Evolutionary conservation across 1,139 yeast species (phyloP), one percentile per base, ranked within the genome.

Genomic region (Meyerozyma carpophila): DNA sequence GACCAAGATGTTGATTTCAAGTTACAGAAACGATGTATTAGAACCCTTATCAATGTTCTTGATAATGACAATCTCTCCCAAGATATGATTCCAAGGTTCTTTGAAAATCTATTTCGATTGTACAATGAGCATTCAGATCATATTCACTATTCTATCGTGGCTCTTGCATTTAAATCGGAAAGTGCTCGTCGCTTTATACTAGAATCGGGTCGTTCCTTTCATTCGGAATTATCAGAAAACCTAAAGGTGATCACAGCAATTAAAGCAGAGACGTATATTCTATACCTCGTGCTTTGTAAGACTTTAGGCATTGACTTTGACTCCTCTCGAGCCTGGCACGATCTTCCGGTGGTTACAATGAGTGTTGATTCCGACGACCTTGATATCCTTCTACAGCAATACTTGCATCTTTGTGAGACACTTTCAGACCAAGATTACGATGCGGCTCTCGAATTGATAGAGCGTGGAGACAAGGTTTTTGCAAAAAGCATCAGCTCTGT

Each of bases 111-210:
- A 11, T 7, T 11, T n/a, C 11, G 3, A 3, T 4, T n/a, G 11
- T 27, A 3, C 13, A 27, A 10, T 27, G 29, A 27, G 7, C 13
- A 78, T 10, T 26, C 65, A 2, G 38, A 53, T 0, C 59, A 61
- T 16, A 48, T 63, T 3, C 27, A 61, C 54, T 37, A 60, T 59
- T 37, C 49, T 41, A 44, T 67, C 42, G 60, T 66, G 50, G 68
- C 66, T 32, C 68, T 70, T 41, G 71, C 66, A 3, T 53, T 68
- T 1, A 63, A 80, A 37, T 59, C 69, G 27, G 50, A 58, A 25
- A 55, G 54, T 26, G 50, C 61, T 4, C 29, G 14, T 7, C 44
- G 47, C n/a, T 36, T 50, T 27, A n/a, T 27, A 27, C 7, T n/a
- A 10, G 7, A 27, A 27, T 4, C 11, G 11, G 29, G 29, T 5